Evolutionary conservation across 805 yeast species (phyloP), one percentile per base, ranked within the genome.

Genomic region (Candida tallmaniae): DNA sequence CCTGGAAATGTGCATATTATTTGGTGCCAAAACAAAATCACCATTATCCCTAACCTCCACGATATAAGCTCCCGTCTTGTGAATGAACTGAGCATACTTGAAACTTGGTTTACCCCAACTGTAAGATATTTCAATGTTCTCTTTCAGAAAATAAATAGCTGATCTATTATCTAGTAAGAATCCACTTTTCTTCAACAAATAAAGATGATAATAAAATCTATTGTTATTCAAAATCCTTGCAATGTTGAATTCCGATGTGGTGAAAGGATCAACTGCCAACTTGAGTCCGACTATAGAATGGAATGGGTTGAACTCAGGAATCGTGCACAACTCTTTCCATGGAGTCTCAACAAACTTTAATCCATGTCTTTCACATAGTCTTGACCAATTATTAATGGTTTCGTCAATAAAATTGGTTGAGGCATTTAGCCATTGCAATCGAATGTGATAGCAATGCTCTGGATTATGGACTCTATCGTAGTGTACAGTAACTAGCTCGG

Each of bases 391-490:
- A 18, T 40, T 50, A 11, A 56, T 50, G 5, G 57, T 48, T 34
- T 54, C 59, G 28, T 56, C 62, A 27, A 62, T 55, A 34, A 61
- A 60, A 51, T 83, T 84, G 2, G 95, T 83, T 0, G 97, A 87
- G 0, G 95, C 79, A 40, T 83, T 86, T 21, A 90, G 62, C 99
- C 99, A 93, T 53, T 93, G 97, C 10, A 90, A 56, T 30, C 96
- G 68, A 21, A 93, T 73, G 51, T 90, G 97, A 62, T 80, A 93
- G 52, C 97, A 89, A 49, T 89, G 95, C 45, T 84, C 90, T 0
- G 97, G 96, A 51, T 89, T 90, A 54, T 88, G 96, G 3, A 89
- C 89, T 28, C 80, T 72, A 53, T 93, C 99, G 50, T 86, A 85
- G 58, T 90, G 97, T 1, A 93, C 87, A 5, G 78, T 77, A 29